Evolutionary conservation across 805 yeast species (phyloP).

Genomic region (Saccharomyces kudriavzevii): DNA sequence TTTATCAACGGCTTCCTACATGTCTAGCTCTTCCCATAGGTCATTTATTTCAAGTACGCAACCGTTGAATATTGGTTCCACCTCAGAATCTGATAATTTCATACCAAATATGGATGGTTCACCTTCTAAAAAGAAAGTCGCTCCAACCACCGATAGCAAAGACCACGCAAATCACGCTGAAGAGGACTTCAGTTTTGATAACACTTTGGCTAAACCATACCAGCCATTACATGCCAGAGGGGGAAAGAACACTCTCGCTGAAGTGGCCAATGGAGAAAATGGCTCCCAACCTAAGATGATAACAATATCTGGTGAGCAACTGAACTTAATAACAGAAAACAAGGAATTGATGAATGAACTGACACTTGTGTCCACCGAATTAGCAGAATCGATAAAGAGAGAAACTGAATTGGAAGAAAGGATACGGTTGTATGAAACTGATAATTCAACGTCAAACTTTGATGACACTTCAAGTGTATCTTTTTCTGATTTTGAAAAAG

Average conservation of each 20-base stretch:
- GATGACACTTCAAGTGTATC: not conserved
- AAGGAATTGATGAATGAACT: constrained; percentile 53
- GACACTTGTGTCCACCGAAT: constrained; percentile 59
- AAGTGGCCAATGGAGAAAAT: not conserved
- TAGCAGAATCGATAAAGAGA: constrained; percentile 63
- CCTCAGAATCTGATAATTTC: not conserved
- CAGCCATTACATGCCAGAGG: constrained; percentile 10
- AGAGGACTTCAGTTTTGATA: constrained; percentile 9
- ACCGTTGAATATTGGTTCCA: not conserved
- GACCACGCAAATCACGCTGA: constrained; percentile 5
- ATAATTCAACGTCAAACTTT: not conserved
- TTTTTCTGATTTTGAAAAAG: constrained; percentile 24
- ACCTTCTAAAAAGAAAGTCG: not conserved
- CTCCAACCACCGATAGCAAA: not conserved
- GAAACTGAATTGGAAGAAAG: constrained; percentile 54
- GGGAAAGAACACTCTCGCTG: not conserved
- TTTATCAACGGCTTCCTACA: not conserved
- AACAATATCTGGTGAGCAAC: constrained; percentile 49
- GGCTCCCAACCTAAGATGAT: constrained; percentile 17
- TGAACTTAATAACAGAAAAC: constrained; percentile 54
- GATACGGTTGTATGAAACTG: constrained; percentile 12
- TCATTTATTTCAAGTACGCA: not conserved
- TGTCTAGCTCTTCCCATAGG: not conserved
- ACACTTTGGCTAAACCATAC: constrained; percentile 9
- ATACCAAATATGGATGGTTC: not conserved